Evolutionary conservation across 202 grass and related monocot species (phyloP).

Genomic region (Zizania palustris): DNA sequence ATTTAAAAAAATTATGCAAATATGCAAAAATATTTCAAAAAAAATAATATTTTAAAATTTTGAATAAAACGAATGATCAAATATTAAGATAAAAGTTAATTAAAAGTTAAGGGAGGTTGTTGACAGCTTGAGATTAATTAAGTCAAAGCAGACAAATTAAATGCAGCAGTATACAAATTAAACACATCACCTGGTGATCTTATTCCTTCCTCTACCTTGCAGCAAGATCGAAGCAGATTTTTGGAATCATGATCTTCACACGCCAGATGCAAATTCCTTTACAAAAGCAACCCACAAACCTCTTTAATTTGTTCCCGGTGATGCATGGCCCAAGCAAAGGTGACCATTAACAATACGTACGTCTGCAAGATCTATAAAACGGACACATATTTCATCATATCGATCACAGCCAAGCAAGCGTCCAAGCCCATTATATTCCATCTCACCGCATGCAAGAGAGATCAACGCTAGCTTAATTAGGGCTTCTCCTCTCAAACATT

Average conservation of each 20-base stretch:
- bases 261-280: conserved; percentile 1
- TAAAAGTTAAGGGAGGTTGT: too few species aligned
- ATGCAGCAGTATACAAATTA: not conserved
- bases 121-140: too few species aligned
- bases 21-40: too few species aligned
- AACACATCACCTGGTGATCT: not conserved
- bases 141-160: too few species aligned
- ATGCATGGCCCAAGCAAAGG: conserved; percentile 34
- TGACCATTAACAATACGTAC: not conserved
- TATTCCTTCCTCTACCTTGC: conserved; percentile 22
- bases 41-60: too few species aligned
- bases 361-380: conserved; percentile 24
- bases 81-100: too few species aligned
- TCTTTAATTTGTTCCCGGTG: conserved; percentile 35
- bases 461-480: too few species aligned
- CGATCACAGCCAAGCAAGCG: too few species aligned
- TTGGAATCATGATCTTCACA: conserved; percentile 33
- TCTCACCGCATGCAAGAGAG: not conserved
- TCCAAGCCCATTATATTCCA: not conserved
- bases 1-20: too few species aligned
- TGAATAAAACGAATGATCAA: too few species aligned
- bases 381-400: not conserved
- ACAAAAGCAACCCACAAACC: conserved; percentile 21
- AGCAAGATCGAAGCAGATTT: conserved; percentile 1
- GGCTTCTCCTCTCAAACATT: too few species aligned